Base-by-base conservation (phyloP, 1,284 basidiomycete species). In the Tylopilus orsonianus region DNA sequence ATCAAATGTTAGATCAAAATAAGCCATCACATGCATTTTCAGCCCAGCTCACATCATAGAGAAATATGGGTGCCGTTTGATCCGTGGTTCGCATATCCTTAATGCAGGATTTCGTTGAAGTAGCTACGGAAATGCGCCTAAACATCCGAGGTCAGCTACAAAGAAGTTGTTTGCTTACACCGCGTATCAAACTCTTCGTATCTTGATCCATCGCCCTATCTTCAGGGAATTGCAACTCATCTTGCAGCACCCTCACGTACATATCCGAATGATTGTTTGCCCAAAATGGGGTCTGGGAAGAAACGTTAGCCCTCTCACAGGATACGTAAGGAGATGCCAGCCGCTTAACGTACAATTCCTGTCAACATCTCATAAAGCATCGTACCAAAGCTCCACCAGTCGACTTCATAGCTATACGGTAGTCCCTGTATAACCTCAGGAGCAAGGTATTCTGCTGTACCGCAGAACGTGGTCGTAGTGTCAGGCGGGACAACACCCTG, bases 371-470 rank as follows among this genome's bases (percentile, higher is more conserved):
- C 96, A 67, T 90, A 94, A 49, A 97, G 73, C 87, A 98, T 97
- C 52, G 94, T 97, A 16, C 95, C 95, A 61, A 97, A 90, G 56
- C 89, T 90, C 94, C 95, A 98, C 91, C 93, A 96, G 66, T 98
- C 95, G 18, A 96, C 93, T 58, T 95, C 91, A 63, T 95, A 97
- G 54, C 88, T 88, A 68, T 98, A 97, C 16, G 90, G 81, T 56
- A 90, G 71, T 4, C 93, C 90, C 61, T 93, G 88, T 59, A 98
- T 92, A 43, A 98, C 93, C 67, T 96, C 93, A 0, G 93, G 93
- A 14, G 93, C 93, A 14, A 97, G 79, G 62, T 97, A 97, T 67
- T 97, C 94, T 4, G 93, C 89, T 8, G 93, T 97, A 19, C 90
- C 90, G 66, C 91, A 93, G 65, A 93, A 93, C 10, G 91, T 93